Evolutionary conservation across 495 filamentous ascomycete species (phyloP).

Genomic region (Polyplosphaeria fusca): DNA sequence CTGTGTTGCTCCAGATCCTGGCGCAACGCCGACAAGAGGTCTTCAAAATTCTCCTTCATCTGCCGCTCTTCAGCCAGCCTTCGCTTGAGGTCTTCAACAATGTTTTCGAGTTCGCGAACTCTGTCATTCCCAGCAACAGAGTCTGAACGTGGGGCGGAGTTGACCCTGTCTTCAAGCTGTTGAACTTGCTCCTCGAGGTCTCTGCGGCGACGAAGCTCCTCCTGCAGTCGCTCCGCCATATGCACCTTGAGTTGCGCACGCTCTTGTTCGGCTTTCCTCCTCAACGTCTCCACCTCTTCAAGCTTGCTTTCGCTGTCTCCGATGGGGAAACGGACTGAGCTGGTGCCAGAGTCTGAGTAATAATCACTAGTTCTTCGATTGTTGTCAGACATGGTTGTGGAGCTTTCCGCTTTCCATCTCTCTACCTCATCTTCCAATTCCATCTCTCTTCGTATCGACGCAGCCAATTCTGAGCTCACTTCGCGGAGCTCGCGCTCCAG

Average conservation of each 20-base stretch:
- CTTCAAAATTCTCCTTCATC: constrained; percentile 90
- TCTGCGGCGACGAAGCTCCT: constrained; percentile 72
- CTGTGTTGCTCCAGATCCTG: constrained; percentile 75
- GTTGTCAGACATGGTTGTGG: constrained; percentile 38
- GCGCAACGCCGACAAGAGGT: constrained; percentile 77
- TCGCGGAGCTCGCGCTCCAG: constrained; percentile 91
- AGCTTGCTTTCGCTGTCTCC: constrained; percentile 62
- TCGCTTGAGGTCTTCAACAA: constrained; percentile 75
- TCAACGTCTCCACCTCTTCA: constrained; percentile 80
- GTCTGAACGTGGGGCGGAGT: constrained; percentile 47
- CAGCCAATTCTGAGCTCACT: constrained; percentile 86
- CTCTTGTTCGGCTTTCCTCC: constrained; percentile 84
- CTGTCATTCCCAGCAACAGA: constrained; percentile 51
- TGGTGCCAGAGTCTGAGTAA: constrained; percentile 92
- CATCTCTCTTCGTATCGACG: constrained; percentile 92
- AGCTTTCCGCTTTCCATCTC: constrained; percentile 68
- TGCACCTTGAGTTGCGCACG: constrained; percentile 83
- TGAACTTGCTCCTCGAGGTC: constrained; percentile 77
- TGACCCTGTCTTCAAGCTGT: constrained; percentile 69
- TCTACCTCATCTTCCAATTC: constrained; percentile 94
- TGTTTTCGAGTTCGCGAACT: constrained; percentile 70
- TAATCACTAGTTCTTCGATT: constrained; percentile 91
- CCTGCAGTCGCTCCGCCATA: constrained; percentile 75
- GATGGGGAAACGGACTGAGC: constrained; percentile 69
- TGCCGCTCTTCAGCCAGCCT: constrained; percentile 80